Evolutionary conservation across 805 yeast genomes (phyloP), one percentile per base, ranked within the genome.

Genomic region (Vanderwaltozyma yarrowii): DNA sequence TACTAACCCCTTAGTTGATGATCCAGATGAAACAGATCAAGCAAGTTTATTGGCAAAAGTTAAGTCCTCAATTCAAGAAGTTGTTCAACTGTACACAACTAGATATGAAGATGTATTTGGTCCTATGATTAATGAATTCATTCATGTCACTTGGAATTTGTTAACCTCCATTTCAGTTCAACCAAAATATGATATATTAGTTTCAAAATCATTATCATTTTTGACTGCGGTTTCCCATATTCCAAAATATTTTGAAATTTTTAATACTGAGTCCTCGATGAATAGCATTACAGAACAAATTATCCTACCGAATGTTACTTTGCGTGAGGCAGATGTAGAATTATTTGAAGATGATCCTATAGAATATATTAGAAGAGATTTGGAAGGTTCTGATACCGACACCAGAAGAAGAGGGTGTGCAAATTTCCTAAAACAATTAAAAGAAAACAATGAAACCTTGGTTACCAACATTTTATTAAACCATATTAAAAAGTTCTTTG

Each of bases 261-360:
- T 85, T 57, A 72, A 73, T 46, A 71, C 62, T 43, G 78, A 74
- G 26, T 71, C 71, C 29, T 74, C 80, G 2, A 64, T 92, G 50
- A 75, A 76, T 46, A 87, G 82, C 54, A 73, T 92, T 35, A 74
- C 88, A 4, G 84, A 81, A 51, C 80, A 82, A 49, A 81, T 92
- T 45, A 77, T 92, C 36, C 68, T 92, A 45, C 98, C 98, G 28
- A 92, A 92, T 58, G 77, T 88, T 49, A 73, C 78, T 10, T 70
- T 92, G 42, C 76, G 97, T 52, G 89, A 82, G 40, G 70, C 81
- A 2, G 99, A 92, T 56, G 86, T 85, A 52, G 98, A 94, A 60
- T 61, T 80, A 44, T 89, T 92, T 59, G 98, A 92, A 61, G 98
- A 92, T 61, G 98, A 92, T 56, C 98, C 98, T 27, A 80, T 92